These are phyloP conservation scores for Tetracladium setigerum DNA, from an alignment of 495 filamentous ascomycete genomes.

Conservation along the genomic window DNA sequence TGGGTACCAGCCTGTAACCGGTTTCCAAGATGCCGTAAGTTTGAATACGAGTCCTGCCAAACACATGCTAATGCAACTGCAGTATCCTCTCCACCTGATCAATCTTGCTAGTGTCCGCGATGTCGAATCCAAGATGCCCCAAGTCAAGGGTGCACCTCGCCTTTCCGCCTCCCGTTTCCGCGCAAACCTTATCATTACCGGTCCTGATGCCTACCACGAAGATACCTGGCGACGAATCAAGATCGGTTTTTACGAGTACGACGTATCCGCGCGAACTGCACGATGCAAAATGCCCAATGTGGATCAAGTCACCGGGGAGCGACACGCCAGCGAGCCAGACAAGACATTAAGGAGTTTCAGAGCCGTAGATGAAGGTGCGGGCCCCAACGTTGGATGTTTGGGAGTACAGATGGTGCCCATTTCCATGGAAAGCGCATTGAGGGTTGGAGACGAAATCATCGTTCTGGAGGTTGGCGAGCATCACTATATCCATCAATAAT, in stretches of 20 bases:
- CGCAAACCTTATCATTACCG: conserved; percentile 72
- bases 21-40: conserved; percentile 75
- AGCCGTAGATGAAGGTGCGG: conserved; percentile 64
- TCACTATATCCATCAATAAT: conserved; percentile 44
- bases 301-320: conserved; percentile 62
- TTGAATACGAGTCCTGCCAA: background rate
- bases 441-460: conserved; percentile 52
- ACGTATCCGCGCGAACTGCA: conserved; percentile 65
- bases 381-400: conserved; percentile 58
- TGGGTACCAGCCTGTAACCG: conserved; percentile 69
- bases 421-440: conserved; percentile 35
- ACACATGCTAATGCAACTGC: conserved; percentile 8
- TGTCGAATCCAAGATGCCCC: conserved; percentile 48
- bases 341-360: conserved; percentile 60
- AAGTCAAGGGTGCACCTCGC: conserved; percentile 29
- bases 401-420: conserved; percentile 79
- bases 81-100: conserved; percentile 79
- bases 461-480: conserved; percentile 57
- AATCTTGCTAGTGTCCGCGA: conserved; percentile 68
- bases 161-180: conserved; percentile 70
- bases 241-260: conserved; percentile 42
- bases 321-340: conserved; percentile 67
- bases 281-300: conserved; percentile 84
- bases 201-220: conserved; percentile 57
- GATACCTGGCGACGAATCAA: conserved; percentile 71